A percentile compares a stretch with the other conserved stretches of the same genome.
Conservation (phyloP, 257 asterid genomes). For the Scutellaria minor region DNA sequence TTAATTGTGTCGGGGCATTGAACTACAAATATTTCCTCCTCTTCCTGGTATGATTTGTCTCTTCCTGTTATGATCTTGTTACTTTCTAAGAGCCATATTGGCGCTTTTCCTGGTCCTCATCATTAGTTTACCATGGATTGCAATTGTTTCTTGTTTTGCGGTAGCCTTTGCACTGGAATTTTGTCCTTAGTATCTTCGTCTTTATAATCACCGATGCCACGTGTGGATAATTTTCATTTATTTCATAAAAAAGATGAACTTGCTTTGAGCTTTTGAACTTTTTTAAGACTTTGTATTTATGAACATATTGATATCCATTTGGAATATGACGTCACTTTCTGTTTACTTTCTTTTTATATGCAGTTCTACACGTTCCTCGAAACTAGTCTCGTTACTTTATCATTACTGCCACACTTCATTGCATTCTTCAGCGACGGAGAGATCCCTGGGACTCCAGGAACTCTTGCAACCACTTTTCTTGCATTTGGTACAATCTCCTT, state of each 20-base stretch:
- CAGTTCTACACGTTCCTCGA: constrained; percentile 97
- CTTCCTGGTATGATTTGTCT: constrained; percentile 71
- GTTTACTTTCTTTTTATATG: constrained; percentile 41
- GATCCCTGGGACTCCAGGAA: constrained; percentile 94
- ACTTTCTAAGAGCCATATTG: constrained; percentile 17
- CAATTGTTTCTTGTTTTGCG: not conserved
- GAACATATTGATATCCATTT: constrained; percentile 2
- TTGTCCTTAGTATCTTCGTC: not conserved
- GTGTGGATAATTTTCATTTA: constrained; percentile 5
- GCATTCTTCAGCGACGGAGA: constrained; percentile 93
- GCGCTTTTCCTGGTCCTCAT: not conserved
- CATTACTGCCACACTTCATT: constrained; percentile 82
- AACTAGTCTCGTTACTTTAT: constrained; percentile 77
- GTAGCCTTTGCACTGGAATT: not conserved
- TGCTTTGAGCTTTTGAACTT: constrained; percentile 2
- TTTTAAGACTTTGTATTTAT: constrained; percentile 14
- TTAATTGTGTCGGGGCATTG: constrained; percentile 96
- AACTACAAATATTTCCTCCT: constrained; percentile 97
- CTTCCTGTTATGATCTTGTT: not conserved
- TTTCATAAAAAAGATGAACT: not conserved
- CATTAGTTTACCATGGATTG: not conserved
- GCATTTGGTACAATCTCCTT: constrained; percentile 60
- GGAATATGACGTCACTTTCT: constrained; percentile 14
- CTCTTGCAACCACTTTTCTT: constrained; percentile 95
- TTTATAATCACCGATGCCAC: constrained; percentile 10